A percentile compares a stretch with the other conserved stretches of the same genome.
Conservation (phyloP, 1,139 yeast species). For the Hemisphaericaspora xylanilytica region DNA sequence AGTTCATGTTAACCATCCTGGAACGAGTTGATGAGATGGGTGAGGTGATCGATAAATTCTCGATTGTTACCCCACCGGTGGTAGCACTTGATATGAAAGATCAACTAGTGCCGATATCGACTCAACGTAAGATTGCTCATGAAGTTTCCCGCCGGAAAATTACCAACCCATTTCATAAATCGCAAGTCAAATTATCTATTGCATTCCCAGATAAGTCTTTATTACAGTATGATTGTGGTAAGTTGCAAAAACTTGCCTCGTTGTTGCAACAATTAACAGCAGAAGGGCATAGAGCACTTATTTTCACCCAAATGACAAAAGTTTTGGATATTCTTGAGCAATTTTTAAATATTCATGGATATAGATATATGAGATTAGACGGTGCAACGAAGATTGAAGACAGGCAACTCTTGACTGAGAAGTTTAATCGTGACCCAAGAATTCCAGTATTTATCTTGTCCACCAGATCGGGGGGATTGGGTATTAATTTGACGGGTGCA, state of each 20-base stretch:
- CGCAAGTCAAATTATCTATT: constrained; percentile 84
- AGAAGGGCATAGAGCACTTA: constrained; percentile 88
- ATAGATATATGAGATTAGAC: constrained; percentile 89
- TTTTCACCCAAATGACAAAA: constrained; percentile 97
- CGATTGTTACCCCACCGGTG: constrained; percentile 85
- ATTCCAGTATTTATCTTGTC: constrained; percentile 91
- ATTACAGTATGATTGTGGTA: constrained; percentile 95
- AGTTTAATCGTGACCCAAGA: constrained; percentile 81
- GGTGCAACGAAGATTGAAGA: constrained; percentile 98
- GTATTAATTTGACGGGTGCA: constrained; percentile 96
- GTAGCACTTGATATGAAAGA: constrained; percentile 76
- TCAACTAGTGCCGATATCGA: constrained; percentile 44
- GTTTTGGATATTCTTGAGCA: constrained; percentile 92
- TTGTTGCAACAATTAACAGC: constrained; percentile 75
- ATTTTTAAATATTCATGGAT: constrained; percentile 91
- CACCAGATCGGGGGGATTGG: constrained; percentile 96
- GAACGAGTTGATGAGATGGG: constrained; percentile 44
- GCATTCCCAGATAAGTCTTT: constrained; percentile 95
- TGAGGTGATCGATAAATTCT: constrained; percentile 67
- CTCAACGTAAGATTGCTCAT: constrained; percentile 29
- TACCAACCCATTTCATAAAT: constrained; percentile 67
- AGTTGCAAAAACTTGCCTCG: constrained; percentile 77
- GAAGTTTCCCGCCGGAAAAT: constrained; percentile 42
- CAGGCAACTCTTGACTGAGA: constrained; percentile 88
- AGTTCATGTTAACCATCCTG: constrained; percentile 31